Base-by-base conservation (phyloP, 495 filamentous ascomycete genomes). In the Sphaerosporella brunnea region DNA sequence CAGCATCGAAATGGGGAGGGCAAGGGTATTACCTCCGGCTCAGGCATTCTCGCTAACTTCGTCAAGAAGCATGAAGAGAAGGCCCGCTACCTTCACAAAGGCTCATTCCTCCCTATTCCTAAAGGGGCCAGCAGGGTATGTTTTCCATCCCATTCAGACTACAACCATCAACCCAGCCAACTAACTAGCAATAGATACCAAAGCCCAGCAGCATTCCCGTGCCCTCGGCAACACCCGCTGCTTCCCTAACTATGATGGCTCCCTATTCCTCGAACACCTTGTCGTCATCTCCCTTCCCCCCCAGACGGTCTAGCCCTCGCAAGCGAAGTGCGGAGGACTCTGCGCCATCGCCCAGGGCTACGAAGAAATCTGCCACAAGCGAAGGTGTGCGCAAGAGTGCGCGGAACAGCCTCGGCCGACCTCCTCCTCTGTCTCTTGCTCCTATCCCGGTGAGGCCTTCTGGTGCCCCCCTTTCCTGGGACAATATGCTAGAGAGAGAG, bases 1-100 rank as follows among this genome's bases (percentile, higher is more conserved):
- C n/a, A n/a, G n/a, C n/a, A n/a, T n/a, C n/a, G n/a, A n/a, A n/a
- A n/a, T n/a, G n/a, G n/a, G n/a, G 36, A 39, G 18, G 36, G 8
- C 5, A 8, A n/a, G 11, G 36, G 8, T 39, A 39, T 8, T 5
- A 5, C 36, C 8, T 39, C 8, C 36, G 23, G 43, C 36, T 15
- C 36, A 8, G 23, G 43, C 7, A 19, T 34, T n/a, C 9, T 46
- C 10, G 43, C 32, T 26, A 20, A n/a, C 13, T 46, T 46, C 30
- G 9, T 46, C 11, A 32, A 21, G 24, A 46, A 46, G 19, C 43
- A 46, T 21, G 43, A 46, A n/a, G 30, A 46, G n/a, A 46, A 46
- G 20, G 13, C 18, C 43, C n/a, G 24, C n/a, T 11, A 21, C 18
- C 10, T 16, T 37, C 35, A 19, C 21, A 43, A 43, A 23, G 7